These are phyloP conservation scores for Exophiala alcalophila DNA, from an alignment of 2,329 filamentous ascomycete species.

Conservation along the genomic window DNA sequence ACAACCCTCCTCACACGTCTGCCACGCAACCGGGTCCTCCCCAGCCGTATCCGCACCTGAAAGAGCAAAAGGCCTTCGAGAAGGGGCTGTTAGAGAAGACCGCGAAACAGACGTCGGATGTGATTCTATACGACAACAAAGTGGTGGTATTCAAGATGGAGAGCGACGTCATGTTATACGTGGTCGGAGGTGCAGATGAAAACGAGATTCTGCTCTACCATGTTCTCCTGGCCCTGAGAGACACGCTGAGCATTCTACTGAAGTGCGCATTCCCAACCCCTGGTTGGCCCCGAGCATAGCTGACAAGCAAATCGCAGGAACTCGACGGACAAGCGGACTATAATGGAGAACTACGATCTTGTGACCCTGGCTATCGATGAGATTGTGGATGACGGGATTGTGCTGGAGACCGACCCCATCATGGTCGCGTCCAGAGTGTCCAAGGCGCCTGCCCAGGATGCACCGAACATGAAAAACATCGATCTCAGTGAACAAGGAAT, in stretches of 20 bases:
- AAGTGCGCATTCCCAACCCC: constrained; percentile 60
- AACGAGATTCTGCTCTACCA: constrained; percentile 97
- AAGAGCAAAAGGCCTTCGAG: constrained; percentile 94
- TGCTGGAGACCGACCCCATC: constrained; percentile 94
- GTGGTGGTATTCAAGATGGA: constrained; percentile 98
- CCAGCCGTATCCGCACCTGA: constrained; percentile 78
- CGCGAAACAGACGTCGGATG: constrained; percentile 89
- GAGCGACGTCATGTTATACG: constrained; percentile 93
- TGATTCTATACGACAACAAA: constrained; percentile 95
- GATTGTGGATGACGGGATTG: constrained; percentile 91
- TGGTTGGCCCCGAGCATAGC: neutral
- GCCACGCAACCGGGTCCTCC: constrained; percentile 58
- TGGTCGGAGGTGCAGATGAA: constrained; percentile 86
- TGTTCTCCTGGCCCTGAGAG: constrained; percentile 83
- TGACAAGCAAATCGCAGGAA: constrained; percentile 56
- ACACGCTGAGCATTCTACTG: constrained; percentile 84
- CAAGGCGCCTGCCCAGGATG: constrained; percentile 85
- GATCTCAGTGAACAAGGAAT: constrained; percentile 94
- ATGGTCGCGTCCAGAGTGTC: constrained; percentile 90
- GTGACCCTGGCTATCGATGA: constrained; percentile 93
- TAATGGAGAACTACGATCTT: constrained; percentile 97
- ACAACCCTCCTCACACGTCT: constrained; percentile 64
- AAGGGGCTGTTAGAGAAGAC: constrained; percentile 96
- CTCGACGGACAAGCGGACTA: constrained; percentile 94
- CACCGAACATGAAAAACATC: constrained; percentile 82